Conservation (phyloP, 1,284 basidiomycete genomes). For the Ceratobasidium sp. region DNA sequence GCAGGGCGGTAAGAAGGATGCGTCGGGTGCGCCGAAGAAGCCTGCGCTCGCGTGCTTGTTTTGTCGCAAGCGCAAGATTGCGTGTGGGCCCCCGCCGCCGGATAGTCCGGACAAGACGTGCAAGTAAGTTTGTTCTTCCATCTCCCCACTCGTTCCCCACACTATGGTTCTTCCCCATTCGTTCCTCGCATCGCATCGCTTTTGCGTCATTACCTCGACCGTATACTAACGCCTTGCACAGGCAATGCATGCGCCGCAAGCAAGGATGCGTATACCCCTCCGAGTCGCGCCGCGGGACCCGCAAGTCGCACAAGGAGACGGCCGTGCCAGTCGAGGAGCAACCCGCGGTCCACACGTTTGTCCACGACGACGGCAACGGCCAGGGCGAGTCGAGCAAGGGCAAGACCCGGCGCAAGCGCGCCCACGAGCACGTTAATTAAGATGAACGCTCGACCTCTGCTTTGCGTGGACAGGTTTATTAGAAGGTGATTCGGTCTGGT, state of each 20-base stretch:
- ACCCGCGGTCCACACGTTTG: conserved; percentile 11
- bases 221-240: conserved; percentile 52
- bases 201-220: neutral
- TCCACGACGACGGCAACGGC: conserved; percentile 27
- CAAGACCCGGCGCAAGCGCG: conserved; percentile 31
- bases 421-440: neutral
- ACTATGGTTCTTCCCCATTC: neutral
- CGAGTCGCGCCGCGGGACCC: conserved; percentile 67
- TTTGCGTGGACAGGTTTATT: too few species aligned
- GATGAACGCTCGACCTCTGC: too few species aligned
- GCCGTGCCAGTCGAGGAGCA: neutral
- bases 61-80: conserved; percentile 49
- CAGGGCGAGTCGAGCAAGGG: neutral
- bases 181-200: neutral
- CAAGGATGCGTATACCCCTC: conserved; percentile 71
- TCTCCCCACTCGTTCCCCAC: neutral
- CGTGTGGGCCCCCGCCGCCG: conserved; percentile 46
- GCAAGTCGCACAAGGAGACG: conserved; percentile 38
- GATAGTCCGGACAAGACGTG: conserved; percentile 44
- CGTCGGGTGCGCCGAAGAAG: conserved; percentile 38
- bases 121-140: conserved; percentile 46
- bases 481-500: neutral
- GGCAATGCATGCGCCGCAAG: conserved; percentile 72
- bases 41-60: conserved; percentile 49
- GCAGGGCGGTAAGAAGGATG: conserved; percentile 13